phyloP scores from a whole-genome alignment of 2,329 filamentous ascomycete genomes.

The Aspergillus sp. region DNA sequence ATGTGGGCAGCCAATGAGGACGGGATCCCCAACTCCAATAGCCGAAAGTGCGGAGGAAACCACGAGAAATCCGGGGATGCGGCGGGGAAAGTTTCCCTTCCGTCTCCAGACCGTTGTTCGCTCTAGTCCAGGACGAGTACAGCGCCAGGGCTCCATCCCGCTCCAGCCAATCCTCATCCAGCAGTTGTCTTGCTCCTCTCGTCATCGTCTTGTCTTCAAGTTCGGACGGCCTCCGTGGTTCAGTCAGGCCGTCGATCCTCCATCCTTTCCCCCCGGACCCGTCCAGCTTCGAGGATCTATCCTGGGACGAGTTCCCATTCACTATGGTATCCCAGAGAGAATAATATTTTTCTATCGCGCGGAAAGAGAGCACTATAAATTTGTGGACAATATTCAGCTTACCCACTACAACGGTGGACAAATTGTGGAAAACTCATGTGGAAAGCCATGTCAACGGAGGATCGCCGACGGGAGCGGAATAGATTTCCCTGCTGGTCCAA shows the following conservation, averaged over 20 bases:
- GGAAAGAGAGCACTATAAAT: neutral
- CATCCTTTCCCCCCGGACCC: neutral
- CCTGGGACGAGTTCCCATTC: neutral
- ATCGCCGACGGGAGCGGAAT: neutral
- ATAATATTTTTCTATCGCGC: neutral
- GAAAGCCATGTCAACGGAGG: neutral
- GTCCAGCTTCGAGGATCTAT: neutral
- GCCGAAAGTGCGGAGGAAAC: slow-evolving; percentile 19
- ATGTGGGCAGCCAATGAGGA: slow-evolving; percentile 10
- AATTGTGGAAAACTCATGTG: neutral
- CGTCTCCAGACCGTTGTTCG: neutral
- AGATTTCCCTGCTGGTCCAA: slow-evolving; percentile 3
- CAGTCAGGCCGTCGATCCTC: neutral
- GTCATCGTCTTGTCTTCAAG: slow-evolving; percentile 1
- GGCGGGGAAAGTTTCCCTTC: slow-evolving; percentile 2
- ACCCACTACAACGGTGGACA: neutral
- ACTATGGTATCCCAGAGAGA: neutral
- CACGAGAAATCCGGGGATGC: slow-evolving; percentile 4
- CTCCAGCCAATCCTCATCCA: neutral
- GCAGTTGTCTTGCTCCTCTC: neutral
- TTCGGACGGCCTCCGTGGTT: neutral
- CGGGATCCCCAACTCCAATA: slow-evolving; percentile 15
- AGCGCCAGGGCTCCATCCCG: neutral
- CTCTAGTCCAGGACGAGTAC: neutral
- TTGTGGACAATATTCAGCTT: neutral